Evolutionary conservation across 73 alveolate genomes (phyloP).

Genomic region (Paramecium sonneborni): DNA sequence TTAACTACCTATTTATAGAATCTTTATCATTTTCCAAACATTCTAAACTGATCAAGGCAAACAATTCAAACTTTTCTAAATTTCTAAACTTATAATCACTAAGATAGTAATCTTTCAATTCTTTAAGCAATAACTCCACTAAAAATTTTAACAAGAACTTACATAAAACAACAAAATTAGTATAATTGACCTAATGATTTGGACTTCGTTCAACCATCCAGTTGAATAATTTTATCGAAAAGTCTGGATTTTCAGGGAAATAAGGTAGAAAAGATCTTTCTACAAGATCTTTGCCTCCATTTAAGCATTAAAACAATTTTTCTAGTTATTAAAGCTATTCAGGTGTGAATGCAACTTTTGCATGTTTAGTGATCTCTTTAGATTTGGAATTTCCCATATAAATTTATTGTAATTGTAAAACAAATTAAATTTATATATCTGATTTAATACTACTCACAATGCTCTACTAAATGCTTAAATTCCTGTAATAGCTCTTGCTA

Average conservation of each 20-base stretch:
- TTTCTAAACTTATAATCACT: conserved; percentile 52
- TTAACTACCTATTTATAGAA: conserved; percentile 41
- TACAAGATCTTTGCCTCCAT: conserved; percentile 9
- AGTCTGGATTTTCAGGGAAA: conserved; percentile 54
- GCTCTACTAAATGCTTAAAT: conserved; percentile 83
- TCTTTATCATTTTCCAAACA: conserved; percentile 45
- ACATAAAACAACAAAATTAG: conserved; percentile 14
- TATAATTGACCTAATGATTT: neutral
- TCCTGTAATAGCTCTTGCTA: conserved; percentile 96
- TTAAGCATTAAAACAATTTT: neutral
- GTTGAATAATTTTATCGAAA: conserved; percentile 18
- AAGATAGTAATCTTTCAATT: conserved; percentile 29
- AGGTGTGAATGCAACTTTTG: conserved; percentile 52
- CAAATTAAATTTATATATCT: neutral
- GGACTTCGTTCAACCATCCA: conserved; percentile 45
- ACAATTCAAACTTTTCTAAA: conserved; percentile 48
- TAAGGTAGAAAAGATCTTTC: neutral
- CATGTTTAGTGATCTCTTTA: conserved; percentile 27
- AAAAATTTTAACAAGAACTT: neutral
- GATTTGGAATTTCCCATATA: conserved; percentile 55
- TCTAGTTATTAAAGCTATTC: conserved; percentile 9
- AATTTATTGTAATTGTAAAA: neutral
- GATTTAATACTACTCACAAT: neutral
- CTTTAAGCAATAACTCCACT: conserved; percentile 39
- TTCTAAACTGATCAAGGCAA: conserved; percentile 37